Evolutionary conservation across 176 grass and related monocot genomes (phyloP).

Genomic region (Lolium multiflorum): DNA sequence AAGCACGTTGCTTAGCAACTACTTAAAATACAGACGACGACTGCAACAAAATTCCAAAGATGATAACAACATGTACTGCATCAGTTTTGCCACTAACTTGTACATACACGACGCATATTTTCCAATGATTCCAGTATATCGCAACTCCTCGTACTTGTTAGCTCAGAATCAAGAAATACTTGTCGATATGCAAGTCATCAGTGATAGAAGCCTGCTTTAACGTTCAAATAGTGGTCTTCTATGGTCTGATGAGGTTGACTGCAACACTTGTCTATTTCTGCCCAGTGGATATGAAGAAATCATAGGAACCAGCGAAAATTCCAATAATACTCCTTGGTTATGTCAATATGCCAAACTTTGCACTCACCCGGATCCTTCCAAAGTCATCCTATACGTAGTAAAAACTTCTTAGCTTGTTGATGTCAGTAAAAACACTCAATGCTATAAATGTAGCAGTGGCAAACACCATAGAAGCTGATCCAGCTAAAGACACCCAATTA

Average conservation of each 20-base stretch:
- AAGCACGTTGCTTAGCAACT: neutral
- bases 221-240: conserved; percentile 5
- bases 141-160: neutral
- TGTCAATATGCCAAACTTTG: conserved; percentile 29
- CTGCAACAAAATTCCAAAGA: neutral
- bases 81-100: conserved; percentile 28
- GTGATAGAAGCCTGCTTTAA: neutral
- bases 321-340: conserved; percentile 25
- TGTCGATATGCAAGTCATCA: neutral
- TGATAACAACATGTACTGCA: neutral
- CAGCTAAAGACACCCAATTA: neutral
- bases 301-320: conserved; percentile 35
- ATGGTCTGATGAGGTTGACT: conserved; percentile 1
- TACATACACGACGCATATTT: neutral
- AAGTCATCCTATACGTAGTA: neutral
- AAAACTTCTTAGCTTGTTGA: conserved; percentile 2
- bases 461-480: conserved; percentile 15
- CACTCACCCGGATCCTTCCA: conserved; percentile 22
- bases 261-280: neutral
- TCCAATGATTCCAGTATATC: neutral
- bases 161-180: neutral
- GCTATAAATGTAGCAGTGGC: conserved; percentile 7
- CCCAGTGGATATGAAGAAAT: conserved; percentile 1
- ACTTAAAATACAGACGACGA: neutral
- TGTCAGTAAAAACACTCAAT: neutral